These are phyloP conservation scores for Paecilomyces fulvus DNA, from an alignment of 2,329 filamentous ascomycete genomes.

Conservation along the genomic window DNA sequence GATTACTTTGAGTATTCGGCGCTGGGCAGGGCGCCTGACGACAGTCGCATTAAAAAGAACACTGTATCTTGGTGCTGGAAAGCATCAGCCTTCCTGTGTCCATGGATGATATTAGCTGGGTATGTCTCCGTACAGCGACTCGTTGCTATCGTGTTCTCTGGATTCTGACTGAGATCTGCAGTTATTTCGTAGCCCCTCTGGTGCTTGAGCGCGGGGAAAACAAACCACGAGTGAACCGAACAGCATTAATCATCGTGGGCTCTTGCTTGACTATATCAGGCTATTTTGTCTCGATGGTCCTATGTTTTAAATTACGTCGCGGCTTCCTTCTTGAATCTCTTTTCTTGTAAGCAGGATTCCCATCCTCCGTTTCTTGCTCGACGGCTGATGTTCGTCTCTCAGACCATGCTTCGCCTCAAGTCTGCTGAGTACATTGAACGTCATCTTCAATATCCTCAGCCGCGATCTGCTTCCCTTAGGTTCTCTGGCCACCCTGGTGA, in stretches of 20 bases:
- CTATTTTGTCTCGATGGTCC: slow-evolving; percentile 17
- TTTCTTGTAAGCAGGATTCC: slow-evolving; percentile 20
- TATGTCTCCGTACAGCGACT: slow-evolving; percentile 8
- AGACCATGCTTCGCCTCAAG: slow-evolving; percentile 18
- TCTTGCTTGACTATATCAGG: slow-evolving; percentile 18
- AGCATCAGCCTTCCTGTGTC: slow-evolving; percentile 15
- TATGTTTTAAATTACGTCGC: slow-evolving; percentile 17
- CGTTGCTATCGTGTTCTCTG: neutral
- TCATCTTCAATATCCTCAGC: slow-evolving; percentile 24
- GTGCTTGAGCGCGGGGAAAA: slow-evolving; percentile 16
- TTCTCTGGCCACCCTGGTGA: slow-evolving; percentile 15
- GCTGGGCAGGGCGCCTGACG: neutral
- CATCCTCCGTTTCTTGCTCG: neutral
- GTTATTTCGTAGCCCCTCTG: slow-evolving; percentile 22
- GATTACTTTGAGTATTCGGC: neutral
- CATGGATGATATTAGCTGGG: slow-evolving; percentile 21
- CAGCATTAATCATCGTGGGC: slow-evolving; percentile 16
- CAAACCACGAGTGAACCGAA: slow-evolving; percentile 12
- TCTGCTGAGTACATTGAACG: slow-evolving; percentile 24
- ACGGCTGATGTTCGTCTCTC: neutral
- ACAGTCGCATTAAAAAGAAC: neutral
- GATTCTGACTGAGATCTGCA: slow-evolving; percentile 3
- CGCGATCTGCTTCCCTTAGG: slow-evolving; percentile 19
- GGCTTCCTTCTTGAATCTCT: slow-evolving; percentile 20
- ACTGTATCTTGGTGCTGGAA: slow-evolving; percentile 12